A percentile compares a stretch with the other conserved stretches of the same genome.
Evolutionary conservation across 2,329 filamentous ascomycete species (phyloP).

Genomic region (Calonectria leucothoes): DNA sequence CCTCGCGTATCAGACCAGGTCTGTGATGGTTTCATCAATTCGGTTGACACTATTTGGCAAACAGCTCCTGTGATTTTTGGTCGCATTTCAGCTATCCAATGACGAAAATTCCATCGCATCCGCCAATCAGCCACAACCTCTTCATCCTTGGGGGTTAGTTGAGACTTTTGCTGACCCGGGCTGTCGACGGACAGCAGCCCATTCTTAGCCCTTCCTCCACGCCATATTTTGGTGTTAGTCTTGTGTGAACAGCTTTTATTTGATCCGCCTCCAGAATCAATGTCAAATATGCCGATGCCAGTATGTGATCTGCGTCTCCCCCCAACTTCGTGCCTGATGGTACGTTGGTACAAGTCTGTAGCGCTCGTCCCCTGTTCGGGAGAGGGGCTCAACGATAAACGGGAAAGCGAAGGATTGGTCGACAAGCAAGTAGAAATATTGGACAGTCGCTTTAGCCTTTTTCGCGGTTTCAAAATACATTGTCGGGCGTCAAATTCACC

Average conservation of each 20-base stretch:
- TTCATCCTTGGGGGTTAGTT: slow-evolving; percentile 26
- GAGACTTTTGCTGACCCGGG: slow-evolving; percentile 15
- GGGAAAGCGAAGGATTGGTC: slow-evolving; percentile 17
- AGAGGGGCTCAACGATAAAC: slow-evolving; percentile 21
- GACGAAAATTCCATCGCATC: slow-evolving; percentile 34
- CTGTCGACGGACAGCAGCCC: slow-evolving; percentile 5
- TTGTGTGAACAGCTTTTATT: slow-evolving; percentile 14
- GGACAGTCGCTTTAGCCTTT: slow-evolving; percentile 26
- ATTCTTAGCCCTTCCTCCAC: slow-evolving; percentile 1
- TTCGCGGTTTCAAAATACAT: neutral
- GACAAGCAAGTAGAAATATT: slow-evolving; percentile 33
- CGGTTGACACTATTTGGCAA: slow-evolving; percentile 1
- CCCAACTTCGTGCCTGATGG: slow-evolving; percentile 39
- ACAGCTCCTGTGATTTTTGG: slow-evolving; percentile 1
- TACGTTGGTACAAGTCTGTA: slow-evolving; percentile 43
- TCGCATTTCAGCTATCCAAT: slow-evolving; percentile 33
- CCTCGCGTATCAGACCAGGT: slow-evolving; percentile 49
- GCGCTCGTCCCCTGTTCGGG: slow-evolving; percentile 33
- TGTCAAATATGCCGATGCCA: slow-evolving; percentile 2
- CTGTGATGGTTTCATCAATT: slow-evolving; percentile 35
- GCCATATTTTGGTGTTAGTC: neutral
- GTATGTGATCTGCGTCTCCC: slow-evolving; percentile 28
- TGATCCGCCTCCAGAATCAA: neutral
- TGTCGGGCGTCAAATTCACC: neutral
- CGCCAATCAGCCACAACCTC: slow-evolving; percentile 19